Evolutionary conservation across 768 basidiomycete genomes (phyloP), one percentile per base, ranked within the genome.

Genomic region (Agaricus sinodeliciosus): DNA sequence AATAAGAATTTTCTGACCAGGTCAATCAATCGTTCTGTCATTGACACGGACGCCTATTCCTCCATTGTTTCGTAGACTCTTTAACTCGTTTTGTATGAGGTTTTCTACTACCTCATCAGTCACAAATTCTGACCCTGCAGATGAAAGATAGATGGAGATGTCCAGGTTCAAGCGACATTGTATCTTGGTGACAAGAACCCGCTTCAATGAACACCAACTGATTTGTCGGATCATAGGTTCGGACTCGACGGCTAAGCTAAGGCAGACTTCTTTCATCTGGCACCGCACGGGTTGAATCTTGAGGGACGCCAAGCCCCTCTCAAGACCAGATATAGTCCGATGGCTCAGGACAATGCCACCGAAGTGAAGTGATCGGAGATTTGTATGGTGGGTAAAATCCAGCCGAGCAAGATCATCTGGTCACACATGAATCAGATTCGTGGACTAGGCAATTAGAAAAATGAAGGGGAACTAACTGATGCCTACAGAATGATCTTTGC

Each of bases 401-500:
- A 51, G 13, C 13, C 36, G 43, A 9, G 43, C 35, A 25, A 51
- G 43, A 18, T 51, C 50, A 36, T 22, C 50, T 51, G 26, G 7
- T 26, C n/a, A 41, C 9, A 18, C 11, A 4, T 31, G 2, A 16
- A 22, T 25, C 12, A 43, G 31, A 13, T 35, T 28, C 9, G 25
- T 26, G n/a, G 34, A 9, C 18, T 18, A 22, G 8, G 9, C 3
- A n/a, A 36, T 6, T 5, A 26, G 36, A 27, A n/a, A 9, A 12
- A 9, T 5, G n/a, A 19, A 51, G 36, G 9, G 19, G 16, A 19
- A 51, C 50, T 3, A 7, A 45, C 50, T 44, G 43, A 35, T 39
- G 26, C 11, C 43, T 31, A 51, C 15, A 42, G 31, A 51, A 34
- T 44, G 43, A 4, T 8, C 50, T 26, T 44, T 43, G 11, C 1